Percentiles rank a stretch among this genome's conserved stretches.
Evolutionary conservation across 1,284 basidiomycete species (phyloP).

Genomic region (Moesziomyces globuligerus): DNA sequence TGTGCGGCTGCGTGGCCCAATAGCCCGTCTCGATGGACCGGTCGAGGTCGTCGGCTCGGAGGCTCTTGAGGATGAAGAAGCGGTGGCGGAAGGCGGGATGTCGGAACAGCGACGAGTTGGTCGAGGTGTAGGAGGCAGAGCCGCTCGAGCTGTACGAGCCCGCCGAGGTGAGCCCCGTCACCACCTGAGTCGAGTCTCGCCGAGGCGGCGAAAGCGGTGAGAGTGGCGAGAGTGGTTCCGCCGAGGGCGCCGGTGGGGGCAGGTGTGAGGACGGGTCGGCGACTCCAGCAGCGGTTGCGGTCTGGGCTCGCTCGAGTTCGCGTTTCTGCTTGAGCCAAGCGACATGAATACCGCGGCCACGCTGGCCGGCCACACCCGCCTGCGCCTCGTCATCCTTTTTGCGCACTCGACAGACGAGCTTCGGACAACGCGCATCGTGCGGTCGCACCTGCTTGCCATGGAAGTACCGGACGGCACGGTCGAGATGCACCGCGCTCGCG

Average conservation of each 20-base stretch:
- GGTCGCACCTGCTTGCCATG: slow-evolving; percentile 77
- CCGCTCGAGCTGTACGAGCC: slow-evolving; percentile 46
- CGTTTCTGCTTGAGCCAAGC: slow-evolving; percentile 76
- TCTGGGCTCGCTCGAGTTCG: slow-evolving; percentile 39
- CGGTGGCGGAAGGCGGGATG: slow-evolving; percentile 81
- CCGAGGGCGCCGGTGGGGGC: not conserved
- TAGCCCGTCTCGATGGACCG: slow-evolving; percentile 81
- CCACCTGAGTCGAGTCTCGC: slow-evolving; percentile 9
- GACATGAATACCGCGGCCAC: slow-evolving; percentile 84
- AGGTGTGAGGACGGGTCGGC: slow-evolving; percentile 2
- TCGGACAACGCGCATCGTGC: slow-evolving; percentile 77
- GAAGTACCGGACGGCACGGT: slow-evolving; percentile 78
- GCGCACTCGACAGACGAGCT: slow-evolving; percentile 85
- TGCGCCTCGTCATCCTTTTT: slow-evolving; percentile 85
- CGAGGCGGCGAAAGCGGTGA: slow-evolving; percentile 14
- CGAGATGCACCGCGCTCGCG: slow-evolving; percentile 74
- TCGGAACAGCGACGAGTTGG: slow-evolving; percentile 75
- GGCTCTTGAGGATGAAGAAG: slow-evolving; percentile 91
- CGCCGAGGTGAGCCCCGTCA: slow-evolving; percentile 25
- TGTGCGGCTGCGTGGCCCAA: slow-evolving; percentile 94
- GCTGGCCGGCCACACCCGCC: slow-evolving; percentile 89
- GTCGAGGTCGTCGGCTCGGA: slow-evolving; percentile 79
- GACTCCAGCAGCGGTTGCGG: not conserved
- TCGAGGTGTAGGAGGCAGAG: slow-evolving; percentile 58
- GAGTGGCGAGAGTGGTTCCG: slow-evolving; percentile 16